phyloP scores from a whole-genome alignment of 345 rosid species.

The Diplotaxis tenuifolia region DNA sequence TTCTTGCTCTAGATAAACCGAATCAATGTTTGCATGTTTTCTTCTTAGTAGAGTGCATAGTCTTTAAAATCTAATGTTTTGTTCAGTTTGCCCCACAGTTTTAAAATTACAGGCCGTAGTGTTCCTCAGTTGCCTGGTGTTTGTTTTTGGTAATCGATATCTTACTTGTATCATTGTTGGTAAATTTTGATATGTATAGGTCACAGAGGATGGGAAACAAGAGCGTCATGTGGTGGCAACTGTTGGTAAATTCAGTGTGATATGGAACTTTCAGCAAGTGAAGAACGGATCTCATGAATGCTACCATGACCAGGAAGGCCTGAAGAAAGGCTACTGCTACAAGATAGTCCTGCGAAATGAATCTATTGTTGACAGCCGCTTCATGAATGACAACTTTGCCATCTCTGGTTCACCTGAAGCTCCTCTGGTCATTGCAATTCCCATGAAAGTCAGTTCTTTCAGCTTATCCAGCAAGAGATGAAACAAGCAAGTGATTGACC shows the following conservation, averaged over 20 bases:
- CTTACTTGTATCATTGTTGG: background rate
- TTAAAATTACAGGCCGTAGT: background rate
- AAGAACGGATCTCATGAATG: slow-evolving; percentile 78
- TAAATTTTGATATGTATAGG: slow-evolving; percentile 36
- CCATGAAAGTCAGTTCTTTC: slow-evolving; percentile 94
- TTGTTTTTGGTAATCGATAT: background rate
- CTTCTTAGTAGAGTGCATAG: background rate
- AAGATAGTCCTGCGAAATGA: slow-evolving; percentile 85
- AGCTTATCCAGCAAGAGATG: slow-evolving; percentile 85
- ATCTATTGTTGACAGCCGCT: slow-evolving; percentile 91
- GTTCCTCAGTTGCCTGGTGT: background rate
- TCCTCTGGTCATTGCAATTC: slow-evolving; percentile 94
- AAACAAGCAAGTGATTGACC: slow-evolving; percentile 23
- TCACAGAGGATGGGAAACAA: slow-evolving; percentile 80
- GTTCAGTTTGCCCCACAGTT: background rate
- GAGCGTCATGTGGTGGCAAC: slow-evolving; percentile 95
- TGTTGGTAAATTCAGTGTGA: slow-evolving; percentile 92
- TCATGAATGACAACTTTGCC: slow-evolving; percentile 97
- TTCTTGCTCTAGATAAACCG: background rate
- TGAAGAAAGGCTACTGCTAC: slow-evolving; percentile 90
- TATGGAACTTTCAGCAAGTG: slow-evolving; percentile 84
- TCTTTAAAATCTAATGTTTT: background rate
- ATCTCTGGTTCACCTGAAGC: slow-evolving; percentile 93
- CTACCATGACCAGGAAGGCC: slow-evolving; percentile 69
- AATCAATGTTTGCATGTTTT: background rate